Evolutionary conservation across 768 basidiomycete species (phyloP).

Genomic region (Tulasnella sp.): DNA sequence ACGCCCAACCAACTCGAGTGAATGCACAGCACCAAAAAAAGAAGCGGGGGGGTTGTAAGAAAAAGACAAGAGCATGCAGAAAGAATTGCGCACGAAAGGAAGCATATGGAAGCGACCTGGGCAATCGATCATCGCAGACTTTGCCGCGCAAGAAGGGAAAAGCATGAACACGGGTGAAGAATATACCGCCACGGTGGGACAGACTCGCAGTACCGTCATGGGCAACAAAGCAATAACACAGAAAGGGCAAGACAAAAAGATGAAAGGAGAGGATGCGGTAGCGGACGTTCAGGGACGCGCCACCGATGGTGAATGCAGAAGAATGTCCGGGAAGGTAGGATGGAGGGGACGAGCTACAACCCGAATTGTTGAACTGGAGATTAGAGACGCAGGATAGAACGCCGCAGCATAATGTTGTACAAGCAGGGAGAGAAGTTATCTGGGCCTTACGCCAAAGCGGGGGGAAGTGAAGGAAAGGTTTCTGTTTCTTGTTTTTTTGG

Average conservation of each 20-base stretch:
- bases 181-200: background rate
- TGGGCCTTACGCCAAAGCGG: background rate
- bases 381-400: background rate
- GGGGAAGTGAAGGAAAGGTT: background rate
- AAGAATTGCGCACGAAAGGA: too few species aligned
- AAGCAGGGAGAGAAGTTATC: background rate
- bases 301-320: background rate
- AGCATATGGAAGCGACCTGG: too few species aligned
- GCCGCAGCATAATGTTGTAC: background rate
- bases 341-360: background rate
- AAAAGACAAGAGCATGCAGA: background rate
- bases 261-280: background rate
- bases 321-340: background rate
- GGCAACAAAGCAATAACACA: background rate
- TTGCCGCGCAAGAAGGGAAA: too few species aligned
- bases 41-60: background rate
- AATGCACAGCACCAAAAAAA: conserved; percentile 11
- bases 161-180: background rate
- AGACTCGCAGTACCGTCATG: too few species aligned
- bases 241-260: background rate
- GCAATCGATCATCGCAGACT: too few species aligned
- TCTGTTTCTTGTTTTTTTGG: background rate
- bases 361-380: background rate
- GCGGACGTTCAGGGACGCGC: background rate
- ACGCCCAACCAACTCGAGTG: background rate